Percentiles rank a stretch among this genome's conserved stretches.
These are phyloP conservation scores for Silene noctiflora DNA, from an alignment of 179 eudicot genomes.

Conservation along the genomic window DNA sequence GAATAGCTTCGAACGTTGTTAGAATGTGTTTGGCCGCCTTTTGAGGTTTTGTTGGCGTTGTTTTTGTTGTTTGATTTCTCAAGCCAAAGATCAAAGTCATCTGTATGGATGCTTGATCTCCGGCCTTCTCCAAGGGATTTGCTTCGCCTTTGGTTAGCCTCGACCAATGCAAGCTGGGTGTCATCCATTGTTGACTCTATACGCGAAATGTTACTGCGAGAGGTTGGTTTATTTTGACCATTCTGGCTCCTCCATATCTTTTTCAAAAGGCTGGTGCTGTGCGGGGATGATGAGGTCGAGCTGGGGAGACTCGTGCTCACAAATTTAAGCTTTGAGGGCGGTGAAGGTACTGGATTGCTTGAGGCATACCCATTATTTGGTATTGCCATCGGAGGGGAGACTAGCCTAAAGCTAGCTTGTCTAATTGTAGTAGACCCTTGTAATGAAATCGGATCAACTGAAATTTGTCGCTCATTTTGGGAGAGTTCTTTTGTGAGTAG, in stretches of 20 bases:
- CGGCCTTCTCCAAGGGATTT: slow-evolving; percentile 59
- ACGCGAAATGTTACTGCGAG: slow-evolving; percentile 25
- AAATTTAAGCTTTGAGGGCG: slow-evolving; percentile 46
- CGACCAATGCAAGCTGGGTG: slow-evolving; percentile 42
- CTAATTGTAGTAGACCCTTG: slow-evolving; percentile 34
- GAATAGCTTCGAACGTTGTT: background rate
- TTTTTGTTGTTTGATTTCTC: slow-evolving; percentile 27
- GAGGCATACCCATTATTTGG: slow-evolving; percentile 8
- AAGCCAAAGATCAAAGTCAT: slow-evolving; percentile 60
- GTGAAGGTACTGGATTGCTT: slow-evolving; percentile 24
- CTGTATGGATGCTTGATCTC: slow-evolving; percentile 35
- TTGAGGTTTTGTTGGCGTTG: background rate
- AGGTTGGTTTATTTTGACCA: slow-evolving; percentile 13
- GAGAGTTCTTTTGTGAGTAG: slow-evolving; percentile 30
- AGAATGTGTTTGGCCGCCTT: slow-evolving; percentile 6
- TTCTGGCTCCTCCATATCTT: slow-evolving; percentile 32
- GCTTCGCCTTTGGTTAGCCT: slow-evolving; percentile 46
- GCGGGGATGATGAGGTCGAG: slow-evolving; percentile 21
- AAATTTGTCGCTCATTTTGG: slow-evolving; percentile 59
- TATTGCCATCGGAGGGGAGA: slow-evolving; percentile 27
- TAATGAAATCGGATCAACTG: slow-evolving; percentile 73
- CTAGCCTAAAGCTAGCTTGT: slow-evolving; percentile 42
- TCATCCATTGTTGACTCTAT: slow-evolving; percentile 54
- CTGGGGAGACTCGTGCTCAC: slow-evolving; percentile 59
- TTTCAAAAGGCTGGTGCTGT: slow-evolving; percentile 24